A percentile compares a stretch with the other conserved stretches of the same genome.
phyloP scores from a whole-genome alignment of 108 stramenopile genomes.

The Epithemia pelagica region DNA sequence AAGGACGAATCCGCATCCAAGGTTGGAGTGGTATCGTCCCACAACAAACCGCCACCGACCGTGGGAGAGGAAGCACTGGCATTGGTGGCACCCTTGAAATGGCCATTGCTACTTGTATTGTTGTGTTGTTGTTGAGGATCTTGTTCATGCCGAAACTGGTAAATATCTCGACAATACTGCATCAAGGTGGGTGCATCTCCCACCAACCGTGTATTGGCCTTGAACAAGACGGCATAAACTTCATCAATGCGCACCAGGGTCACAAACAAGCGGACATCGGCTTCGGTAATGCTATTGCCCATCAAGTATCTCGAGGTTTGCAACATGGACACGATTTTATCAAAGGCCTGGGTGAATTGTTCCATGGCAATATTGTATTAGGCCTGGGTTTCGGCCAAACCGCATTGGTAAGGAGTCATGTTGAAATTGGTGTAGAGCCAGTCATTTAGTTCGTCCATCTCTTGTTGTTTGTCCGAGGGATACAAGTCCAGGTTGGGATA shows the following conservation, averaged over 20 bases:
- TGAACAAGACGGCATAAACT: conserved; percentile 91
- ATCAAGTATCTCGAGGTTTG: conserved; percentile 25
- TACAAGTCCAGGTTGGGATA: conserved; percentile 56
- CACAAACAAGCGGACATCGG: conserved; percentile 56
- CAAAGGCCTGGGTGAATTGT: conserved; percentile 26
- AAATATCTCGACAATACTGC: conserved; percentile 79
- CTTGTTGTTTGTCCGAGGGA: conserved; percentile 41
- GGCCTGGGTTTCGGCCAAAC: conserved; percentile 10
- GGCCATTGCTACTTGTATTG: neutral
- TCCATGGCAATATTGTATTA: conserved; percentile 9
- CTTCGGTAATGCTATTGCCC: conserved; percentile 38
- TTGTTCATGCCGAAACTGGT: conserved; percentile 24
- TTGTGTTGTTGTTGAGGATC: neutral
- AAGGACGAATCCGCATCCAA: too few relatives aligned
- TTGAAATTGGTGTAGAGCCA: conserved; percentile 76
- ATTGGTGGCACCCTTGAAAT: neutral
- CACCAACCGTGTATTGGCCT: conserved; percentile 68
- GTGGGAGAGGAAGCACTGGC: neutral
- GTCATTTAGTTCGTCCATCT: conserved; percentile 57
- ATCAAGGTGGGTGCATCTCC: conserved; percentile 58
- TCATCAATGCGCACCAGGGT: conserved; percentile 73
- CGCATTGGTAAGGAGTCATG: conserved; percentile 70
- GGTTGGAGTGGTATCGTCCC: neutral
- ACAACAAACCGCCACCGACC: neutral
- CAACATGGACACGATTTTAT: conserved; percentile 34